Conservation (phyloP, 2,329 filamentous ascomycete species). For the Aspergillus pseudoterreus region DNA sequence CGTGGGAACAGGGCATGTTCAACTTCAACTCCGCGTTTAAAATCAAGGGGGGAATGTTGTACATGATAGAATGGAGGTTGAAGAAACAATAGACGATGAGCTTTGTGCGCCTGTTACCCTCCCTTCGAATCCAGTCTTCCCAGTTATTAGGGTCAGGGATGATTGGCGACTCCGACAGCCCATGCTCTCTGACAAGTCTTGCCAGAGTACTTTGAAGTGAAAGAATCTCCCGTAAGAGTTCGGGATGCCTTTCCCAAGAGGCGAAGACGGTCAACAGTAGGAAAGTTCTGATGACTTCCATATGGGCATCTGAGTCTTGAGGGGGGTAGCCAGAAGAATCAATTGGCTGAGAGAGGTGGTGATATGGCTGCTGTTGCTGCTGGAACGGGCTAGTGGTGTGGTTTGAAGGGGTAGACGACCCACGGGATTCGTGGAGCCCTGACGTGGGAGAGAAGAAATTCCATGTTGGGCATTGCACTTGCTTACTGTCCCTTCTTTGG, state of each 20-base stretch:
- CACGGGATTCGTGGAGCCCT: conserved; percentile 38
- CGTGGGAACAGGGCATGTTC: conserved; percentile 52
- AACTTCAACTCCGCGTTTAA: conserved; percentile 53
- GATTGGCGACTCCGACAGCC: conserved; percentile 35
- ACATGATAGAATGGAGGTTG: conserved; percentile 60
- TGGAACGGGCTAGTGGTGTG: conserved; percentile 43
- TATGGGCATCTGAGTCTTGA: conserved; percentile 45
- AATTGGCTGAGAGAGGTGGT: conserved; percentile 23
- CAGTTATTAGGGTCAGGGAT: conserved; percentile 45
- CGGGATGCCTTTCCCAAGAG: conserved; percentile 57
- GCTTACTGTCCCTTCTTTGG: conserved; percentile 46
- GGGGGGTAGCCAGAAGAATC: conserved; percentile 32
- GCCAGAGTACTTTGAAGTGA: conserved; percentile 56
- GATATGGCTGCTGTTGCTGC: conserved; percentile 28
- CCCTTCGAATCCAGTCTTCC: conserved; percentile 52
- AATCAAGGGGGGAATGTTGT: conserved; percentile 58
- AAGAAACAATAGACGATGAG: conserved; percentile 57
- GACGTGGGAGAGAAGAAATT: conserved; percentile 37
- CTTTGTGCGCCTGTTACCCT: conserved; percentile 53
- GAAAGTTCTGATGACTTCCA: conserved; percentile 50
- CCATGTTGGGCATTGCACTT: conserved; percentile 41
- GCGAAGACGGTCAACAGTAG: conserved; percentile 56
- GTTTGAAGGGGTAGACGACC: conserved; percentile 41
- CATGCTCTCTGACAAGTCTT: conserved; percentile 53
- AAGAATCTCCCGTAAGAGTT: conserved; percentile 55